Evolutionary conservation across 192 early-diverging fungal species (phyloP), one percentile per base, ranked within the genome.

Genomic region (Backusella luteola): DNA sequence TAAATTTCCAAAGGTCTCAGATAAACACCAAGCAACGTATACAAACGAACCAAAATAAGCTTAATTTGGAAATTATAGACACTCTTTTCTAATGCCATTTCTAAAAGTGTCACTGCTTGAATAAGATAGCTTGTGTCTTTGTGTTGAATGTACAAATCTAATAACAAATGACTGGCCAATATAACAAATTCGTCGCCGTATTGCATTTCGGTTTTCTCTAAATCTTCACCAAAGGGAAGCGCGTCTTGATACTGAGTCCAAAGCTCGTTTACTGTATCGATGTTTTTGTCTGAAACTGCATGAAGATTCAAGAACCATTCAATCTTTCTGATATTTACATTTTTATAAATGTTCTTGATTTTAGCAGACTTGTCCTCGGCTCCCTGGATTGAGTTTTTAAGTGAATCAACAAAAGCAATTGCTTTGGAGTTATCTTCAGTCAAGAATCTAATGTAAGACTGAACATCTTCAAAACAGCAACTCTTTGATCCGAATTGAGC

Each of bases 21-120:
- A 77, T 84, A 90, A 35, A 86, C 89, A 15, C 91, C 94, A 12
- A 96, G 71, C 23, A 88, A 81, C 23, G 89, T 81, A 75, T 97
- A 97, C 7, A 99, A 70, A 26, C 95, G 91, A 46, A 96, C 91
- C 23, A 96, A 87, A n/a, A 93, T 83, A 23, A 98, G 88, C 79
- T 93, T 96, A 71, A 98, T 91, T 79, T 94, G 89, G 77, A 91
- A 96, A 79, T 93, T 95, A 83, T 89, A 86, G 56, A 88, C 89
- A 86, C 94, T 96, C 41, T 88, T 89, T 46, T 77, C 78, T 35
- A 96, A 81, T 0, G 93, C 95, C 8, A 84, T 84, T 79, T 97
- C 96, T 44, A 98, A 78, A 8, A 98, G 73, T 14, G 87, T 82
- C 6, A 91, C 79, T 0, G 92, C 88, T 56, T 84, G 85, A 46